Percentiles rank a stretch among this genome's conserved stretches.
These are phyloP conservation scores for Wickerhamomyces xylosicus DNA, from an alignment of 805 yeast genomes.

Conservation along the genomic window DNA sequence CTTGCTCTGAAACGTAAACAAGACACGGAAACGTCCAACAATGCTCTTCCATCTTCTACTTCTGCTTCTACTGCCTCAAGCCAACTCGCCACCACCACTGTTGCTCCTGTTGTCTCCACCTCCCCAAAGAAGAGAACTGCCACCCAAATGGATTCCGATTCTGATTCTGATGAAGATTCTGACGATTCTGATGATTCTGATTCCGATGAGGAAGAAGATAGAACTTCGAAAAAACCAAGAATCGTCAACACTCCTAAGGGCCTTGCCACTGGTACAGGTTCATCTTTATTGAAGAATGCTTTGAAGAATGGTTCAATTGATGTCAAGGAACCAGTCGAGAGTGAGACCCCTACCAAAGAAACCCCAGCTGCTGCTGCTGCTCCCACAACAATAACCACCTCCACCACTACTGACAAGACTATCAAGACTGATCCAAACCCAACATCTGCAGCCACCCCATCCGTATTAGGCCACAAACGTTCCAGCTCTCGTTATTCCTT, in stretches of 20 bases:
- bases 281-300: neutral
- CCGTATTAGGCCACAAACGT: neutral
- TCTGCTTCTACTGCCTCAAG: conserved; percentile 1
- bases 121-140: conserved; percentile 1
- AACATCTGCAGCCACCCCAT: neutral
- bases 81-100: neutral
- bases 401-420: conserved; percentile 10
- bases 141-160: conserved; percentile 22
- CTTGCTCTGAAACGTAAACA: conserved; percentile 6
- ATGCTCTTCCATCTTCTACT: neutral
- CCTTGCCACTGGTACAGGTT: conserved; percentile 8
- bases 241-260: conserved; percentile 38
- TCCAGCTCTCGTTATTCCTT: conserved; percentile 30
- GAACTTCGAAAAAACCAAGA: conserved; percentile 25
- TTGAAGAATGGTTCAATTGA: neutral
- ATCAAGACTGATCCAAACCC: conserved; percentile 3
- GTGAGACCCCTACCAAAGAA: conserved; percentile 10
- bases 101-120: neutral
- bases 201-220: conserved; percentile 19
- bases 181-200: conserved; percentile 15
- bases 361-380: conserved; percentile 1
- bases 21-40: conserved; percentile 1
- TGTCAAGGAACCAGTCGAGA: conserved; percentile 4
- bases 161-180: conserved; percentile 27
- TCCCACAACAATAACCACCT: conserved; percentile 11